Percentiles rank a stretch among this genome's conserved stretches.
phyloP scores from a whole-genome alignment of 345 rosid genomes.

The Acer yangbiense region DNA sequence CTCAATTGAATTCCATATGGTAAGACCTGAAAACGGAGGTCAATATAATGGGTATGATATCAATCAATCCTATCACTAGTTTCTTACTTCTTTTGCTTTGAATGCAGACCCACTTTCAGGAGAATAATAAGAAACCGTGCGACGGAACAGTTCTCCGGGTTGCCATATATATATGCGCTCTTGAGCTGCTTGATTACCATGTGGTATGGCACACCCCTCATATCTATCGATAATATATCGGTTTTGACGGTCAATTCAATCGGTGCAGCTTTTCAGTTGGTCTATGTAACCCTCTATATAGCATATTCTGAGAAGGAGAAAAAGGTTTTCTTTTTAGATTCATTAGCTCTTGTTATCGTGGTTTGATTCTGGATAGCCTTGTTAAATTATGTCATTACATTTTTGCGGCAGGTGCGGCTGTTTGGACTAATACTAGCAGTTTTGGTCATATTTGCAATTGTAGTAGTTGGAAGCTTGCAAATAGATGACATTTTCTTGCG shows the following conservation, averaged over 20 bases:
- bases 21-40: neutral
- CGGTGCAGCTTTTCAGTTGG: constrained; percentile 74
- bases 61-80: constrained; percentile 14
- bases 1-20: neutral
- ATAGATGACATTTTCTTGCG: constrained; percentile 40
- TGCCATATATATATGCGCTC: constrained; percentile 82
- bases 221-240: constrained; percentile 58
- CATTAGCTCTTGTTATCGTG: neutral
- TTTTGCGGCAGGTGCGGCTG: constrained; percentile 55
- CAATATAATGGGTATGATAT: neutral
- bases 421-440: constrained; percentile 57
- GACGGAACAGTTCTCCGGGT: constrained; percentile 79
- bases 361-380: constrained; percentile 5
- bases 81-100: constrained; percentile 16
- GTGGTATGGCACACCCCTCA: constrained; percentile 81
- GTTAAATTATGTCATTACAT: neutral
- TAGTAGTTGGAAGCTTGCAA: constrained; percentile 64
- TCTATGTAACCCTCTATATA: constrained; percentile 61
- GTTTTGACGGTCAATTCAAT: constrained; percentile 72
- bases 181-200: constrained; percentile 78
- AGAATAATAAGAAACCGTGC: constrained; percentile 79
- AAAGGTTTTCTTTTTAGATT: constrained; percentile 48
- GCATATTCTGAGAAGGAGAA: constrained; percentile 50
- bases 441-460: constrained; percentile 43
- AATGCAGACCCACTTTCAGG: constrained; percentile 76